Conservation (phyloP, 129 eudicot species). For the Rutidosis leptorrhynchoides region DNA sequence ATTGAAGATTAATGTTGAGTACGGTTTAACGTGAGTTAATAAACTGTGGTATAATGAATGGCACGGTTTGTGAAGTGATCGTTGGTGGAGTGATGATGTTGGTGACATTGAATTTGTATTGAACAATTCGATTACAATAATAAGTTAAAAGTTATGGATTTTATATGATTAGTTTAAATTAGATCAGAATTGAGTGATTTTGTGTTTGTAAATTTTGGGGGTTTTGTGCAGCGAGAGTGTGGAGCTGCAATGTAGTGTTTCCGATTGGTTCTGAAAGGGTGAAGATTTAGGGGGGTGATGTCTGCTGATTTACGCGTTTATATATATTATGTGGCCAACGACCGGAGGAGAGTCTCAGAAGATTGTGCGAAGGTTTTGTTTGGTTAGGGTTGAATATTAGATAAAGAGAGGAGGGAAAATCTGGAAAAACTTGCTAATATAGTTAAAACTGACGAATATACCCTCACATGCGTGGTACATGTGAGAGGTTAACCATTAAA, state of each 20-base stretch:
- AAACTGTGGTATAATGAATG: slow-evolving; percentile 39
- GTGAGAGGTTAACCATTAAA: too few relatives aligned
- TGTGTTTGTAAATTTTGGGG: neutral
- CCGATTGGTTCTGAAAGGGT: slow-evolving; percentile 34
- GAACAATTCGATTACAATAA: slow-evolving; percentile 1
- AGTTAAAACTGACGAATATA: too few relatives aligned
- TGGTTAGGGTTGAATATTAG: too few relatives aligned
- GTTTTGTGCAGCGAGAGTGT: slow-evolving; percentile 8
- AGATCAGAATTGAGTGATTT: neutral
- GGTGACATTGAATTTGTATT: slow-evolving; percentile 48
- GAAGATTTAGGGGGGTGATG: neutral
- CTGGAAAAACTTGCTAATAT: too few relatives aligned
- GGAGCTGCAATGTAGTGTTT: slow-evolving; percentile 19
- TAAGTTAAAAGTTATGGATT: neutral
- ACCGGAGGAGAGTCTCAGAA: too few relatives aligned
- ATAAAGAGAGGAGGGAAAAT: too few relatives aligned
- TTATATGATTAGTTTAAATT: too few relatives aligned
- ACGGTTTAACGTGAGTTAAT: slow-evolving; percentile 44
- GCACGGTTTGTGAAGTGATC: slow-evolving; percentile 47
- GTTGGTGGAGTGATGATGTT: slow-evolving; percentile 66
- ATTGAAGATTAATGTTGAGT: slow-evolving; percentile 36
- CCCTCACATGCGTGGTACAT: too few relatives aligned
- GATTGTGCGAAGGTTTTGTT: too few relatives aligned
- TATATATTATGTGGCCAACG: too few relatives aligned
- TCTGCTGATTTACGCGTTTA: slow-evolving; percentile 25